Base-by-base conservation (phyloP, 208 protist genomes). In the Leptomonas pyrrhocoris region DNA sequence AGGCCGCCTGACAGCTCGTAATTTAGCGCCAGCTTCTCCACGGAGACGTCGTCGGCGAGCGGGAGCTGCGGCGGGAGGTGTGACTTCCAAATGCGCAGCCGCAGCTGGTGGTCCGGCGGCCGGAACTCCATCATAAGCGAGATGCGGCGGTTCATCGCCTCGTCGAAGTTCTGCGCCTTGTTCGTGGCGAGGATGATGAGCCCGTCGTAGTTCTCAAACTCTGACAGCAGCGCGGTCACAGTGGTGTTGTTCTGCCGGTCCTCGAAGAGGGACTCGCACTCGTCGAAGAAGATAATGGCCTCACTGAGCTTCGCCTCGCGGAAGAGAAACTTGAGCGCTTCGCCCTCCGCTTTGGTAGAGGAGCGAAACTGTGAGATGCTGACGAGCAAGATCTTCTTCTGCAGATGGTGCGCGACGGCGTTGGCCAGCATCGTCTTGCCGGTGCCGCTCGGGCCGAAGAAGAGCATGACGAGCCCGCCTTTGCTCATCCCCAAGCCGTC, bases 361-460 rank as follows among this genome's bases (percentile, higher is more conserved):
- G 65, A 70, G 49, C 91, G 88, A 68, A 98, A 88, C 69, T 96
- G 81, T 43, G 84, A 61, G 46, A 96, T 69, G 50, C 89, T 95
- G 27, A 98, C 92, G 21, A 97, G 80, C 6, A 98, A 79, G 36
- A 98, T 81, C 40, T 86, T 89, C 60, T 97, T 96, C 13, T 86
- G 16, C 30, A 98, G 62, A 49, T 97, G 80, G 62, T 94, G 77
- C 54, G 93, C 93, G 12, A 98, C 86, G 18, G 95, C 95, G 78
- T 98, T 96, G 36, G 93, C 92, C 21, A 97, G 80, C 93, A 98
- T 97, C 42, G 95, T 98, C 74, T 98, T 98, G 16, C 95, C 95
- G 1, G 93, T 98, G 18, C 94, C 95, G 67, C 84, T 94, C 13
- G 90, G 90, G 2, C 95, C 95, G 68, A 95, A 94, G 72, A 98